Evolutionary conservation across 345 rosid species (phyloP), one percentile per base, ranked within the genome.

Genomic region (Turritis glabra): DNA sequence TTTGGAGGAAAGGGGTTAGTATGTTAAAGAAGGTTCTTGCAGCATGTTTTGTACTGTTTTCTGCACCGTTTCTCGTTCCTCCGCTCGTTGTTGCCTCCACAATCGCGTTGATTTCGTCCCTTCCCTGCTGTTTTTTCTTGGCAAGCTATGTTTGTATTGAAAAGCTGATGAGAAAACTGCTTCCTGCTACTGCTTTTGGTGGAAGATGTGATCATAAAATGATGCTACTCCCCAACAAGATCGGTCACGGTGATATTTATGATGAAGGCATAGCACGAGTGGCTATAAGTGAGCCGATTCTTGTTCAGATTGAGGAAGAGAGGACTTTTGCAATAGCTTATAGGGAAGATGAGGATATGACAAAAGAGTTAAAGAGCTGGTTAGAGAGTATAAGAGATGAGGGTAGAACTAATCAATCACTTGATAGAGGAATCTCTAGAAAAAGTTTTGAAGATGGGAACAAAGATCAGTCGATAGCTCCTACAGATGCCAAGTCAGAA

Each of bases 61-160:
- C 85, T 21, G 88, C 85, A 10, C 88, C 96, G 2, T 2, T 91
- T 48, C 30, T 94, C 59, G 74, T 91, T 79, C 97, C 97, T 11
- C 81, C 96, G 1, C 85, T 94, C 18, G 19, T 84, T 56, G 88
- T 81, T 59, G 70, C 87, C 12, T 87, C 90, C 1, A 72, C 83
- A 3, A 66, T 91, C 1, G 92, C 95, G 13, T 47, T 91, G 43
- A 82, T 84, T 60, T 78, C 80, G 57, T 84, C 89, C 3, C 74
- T 90, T 53, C 96, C 97, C 26, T 91, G 63, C 55, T 88, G 90
- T 7, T 5, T 87, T 44, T 77, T 87, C 59, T 81, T 88, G 80
- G 92, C 84, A 15, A 82, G 88, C 72, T 84, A 91, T 82, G 87
- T 84, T 82, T 90, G 87, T 74, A 83, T 93, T 30, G 71, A 87